Conservation (phyloP, 83 land plant species). For the Diphasiastrum complanatum region DNA sequence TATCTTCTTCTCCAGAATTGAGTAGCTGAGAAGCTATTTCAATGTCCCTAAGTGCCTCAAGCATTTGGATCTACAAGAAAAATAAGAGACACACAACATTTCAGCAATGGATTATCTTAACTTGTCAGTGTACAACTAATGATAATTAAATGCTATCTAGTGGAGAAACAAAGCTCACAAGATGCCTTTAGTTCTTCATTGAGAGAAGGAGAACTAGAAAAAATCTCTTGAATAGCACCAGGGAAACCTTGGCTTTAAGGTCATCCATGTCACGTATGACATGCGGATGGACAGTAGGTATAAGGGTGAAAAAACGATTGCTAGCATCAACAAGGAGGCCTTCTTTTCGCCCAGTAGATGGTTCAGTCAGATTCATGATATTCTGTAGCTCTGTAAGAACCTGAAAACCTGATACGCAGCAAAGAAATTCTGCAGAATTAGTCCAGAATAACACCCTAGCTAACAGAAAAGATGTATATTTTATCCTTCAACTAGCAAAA, state of each 20-base stretch:
- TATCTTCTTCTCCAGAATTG: conserved; percentile 43
- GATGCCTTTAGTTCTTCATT: too few species aligned
- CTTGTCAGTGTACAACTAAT: neutral
- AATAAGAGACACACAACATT: too few species aligned
- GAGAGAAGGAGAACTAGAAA: too few species aligned
- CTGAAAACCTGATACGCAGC: conserved; percentile 56
- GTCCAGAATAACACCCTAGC: too few species aligned
- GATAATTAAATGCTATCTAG: neutral
- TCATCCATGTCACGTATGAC: conserved; percentile 63
- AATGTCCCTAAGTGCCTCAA: conserved; percentile 89
- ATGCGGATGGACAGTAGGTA: conserved; percentile 90
- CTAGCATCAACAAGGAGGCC: conserved; percentile 79
- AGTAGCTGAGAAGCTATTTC: conserved; percentile 89
- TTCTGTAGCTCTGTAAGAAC: conserved; percentile 91
- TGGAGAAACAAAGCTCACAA: neutral
- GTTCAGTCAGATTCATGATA: conserved; percentile 30
- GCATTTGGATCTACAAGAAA: conserved; percentile 59
- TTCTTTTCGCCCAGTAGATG: conserved; percentile 41
- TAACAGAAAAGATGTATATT: neutral
- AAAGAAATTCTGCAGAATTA: neutral
- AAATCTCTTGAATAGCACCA: too few species aligned
- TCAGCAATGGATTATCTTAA: too few species aligned
- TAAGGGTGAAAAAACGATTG: conserved; percentile 87
- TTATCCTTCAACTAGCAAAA: too few species aligned
- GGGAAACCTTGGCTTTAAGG: conserved; percentile 68